phyloP scores from a whole-genome alignment of 2,329 filamentous ascomycete species.

The Graphilbum ipis-grandicollis region DNA sequence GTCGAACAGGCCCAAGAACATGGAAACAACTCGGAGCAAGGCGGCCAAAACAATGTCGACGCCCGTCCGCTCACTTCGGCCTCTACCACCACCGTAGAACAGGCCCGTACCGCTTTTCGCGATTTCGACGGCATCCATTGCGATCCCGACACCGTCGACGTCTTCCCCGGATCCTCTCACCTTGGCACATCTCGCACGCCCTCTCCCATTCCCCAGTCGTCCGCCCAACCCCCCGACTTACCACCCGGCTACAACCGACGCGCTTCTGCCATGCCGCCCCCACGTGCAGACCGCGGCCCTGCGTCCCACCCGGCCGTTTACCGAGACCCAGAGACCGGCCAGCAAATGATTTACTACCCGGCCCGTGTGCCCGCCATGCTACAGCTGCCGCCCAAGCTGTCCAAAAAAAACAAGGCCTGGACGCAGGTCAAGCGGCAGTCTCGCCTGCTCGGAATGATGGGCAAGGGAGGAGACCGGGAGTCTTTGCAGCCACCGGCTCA shows the following conservation, averaged over 20 bases:
- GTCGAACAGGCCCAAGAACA: constrained; percentile 9
- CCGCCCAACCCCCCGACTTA: too few species aligned
- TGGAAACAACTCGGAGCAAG: too few species aligned
- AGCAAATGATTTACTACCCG: constrained; percentile 87
- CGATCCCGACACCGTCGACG: constrained; percentile 27
- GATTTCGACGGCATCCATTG: constrained; percentile 75
- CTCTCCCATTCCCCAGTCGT: constrained; percentile 7
- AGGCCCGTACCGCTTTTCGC: constrained; percentile 50
- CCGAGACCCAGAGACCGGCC: constrained; percentile 45
- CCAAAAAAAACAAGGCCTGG: constrained; percentile 49
- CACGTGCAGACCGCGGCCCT: constrained; percentile 3
- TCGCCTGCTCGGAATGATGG: constrained; percentile 40
- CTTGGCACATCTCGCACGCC: constrained; percentile 1
- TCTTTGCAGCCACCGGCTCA: too few species aligned
- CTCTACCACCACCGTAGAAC: constrained; percentile 45
- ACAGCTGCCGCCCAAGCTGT: constrained; percentile 77
- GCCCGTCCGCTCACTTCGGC: constrained; percentile 31
- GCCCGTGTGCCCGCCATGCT: constrained; percentile 88
- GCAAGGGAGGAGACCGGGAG: background rate
- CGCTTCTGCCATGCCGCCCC: too few species aligned
- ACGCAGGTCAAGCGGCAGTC: constrained; percentile 51
- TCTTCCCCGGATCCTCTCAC: background rate
- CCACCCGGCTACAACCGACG: too few species aligned
- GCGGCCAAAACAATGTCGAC: background rate
- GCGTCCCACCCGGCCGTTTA: constrained; percentile 35